A percentile compares a stretch with the other conserved stretches of the same genome.
Conservation (phyloP, 2,329 filamentous ascomycete genomes). For the Dryadomyces quercivorus region DNA sequence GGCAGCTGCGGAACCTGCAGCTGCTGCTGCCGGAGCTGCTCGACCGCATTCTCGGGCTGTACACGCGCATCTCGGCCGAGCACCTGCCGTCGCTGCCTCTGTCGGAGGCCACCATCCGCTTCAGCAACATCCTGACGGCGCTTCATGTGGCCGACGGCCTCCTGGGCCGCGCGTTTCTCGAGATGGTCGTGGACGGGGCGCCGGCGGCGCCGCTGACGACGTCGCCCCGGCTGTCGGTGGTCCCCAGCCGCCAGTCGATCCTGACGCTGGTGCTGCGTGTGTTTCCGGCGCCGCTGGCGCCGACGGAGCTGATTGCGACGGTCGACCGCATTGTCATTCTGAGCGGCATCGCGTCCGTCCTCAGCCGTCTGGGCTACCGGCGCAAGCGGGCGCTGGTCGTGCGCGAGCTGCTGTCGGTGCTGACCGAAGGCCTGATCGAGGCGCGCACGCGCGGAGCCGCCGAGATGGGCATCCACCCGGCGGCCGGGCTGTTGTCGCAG, state of each 20-base stretch:
- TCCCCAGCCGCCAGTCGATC: constrained; percentile 50
- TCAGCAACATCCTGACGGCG: constrained; percentile 56
- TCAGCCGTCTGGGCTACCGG: constrained; percentile 66
- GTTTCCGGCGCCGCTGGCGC: constrained; percentile 52
- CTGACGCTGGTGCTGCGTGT: constrained; percentile 54
- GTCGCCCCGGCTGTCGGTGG: constrained; percentile 42
- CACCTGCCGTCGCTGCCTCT: constrained; percentile 57
- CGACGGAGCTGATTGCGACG: constrained; percentile 55
- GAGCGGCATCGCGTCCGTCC: constrained; percentile 76
- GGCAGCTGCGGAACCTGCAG: constrained; percentile 41
- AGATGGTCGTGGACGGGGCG: constrained; percentile 53
- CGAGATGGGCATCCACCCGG: constrained; percentile 92
- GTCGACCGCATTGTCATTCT: constrained; percentile 69
- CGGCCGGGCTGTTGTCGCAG: constrained; percentile 70
- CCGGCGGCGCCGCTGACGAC: constrained; percentile 38
- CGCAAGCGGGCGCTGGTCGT: constrained; percentile 87
- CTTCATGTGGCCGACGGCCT: constrained; percentile 54
- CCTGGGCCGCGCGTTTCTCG: constrained; percentile 47
- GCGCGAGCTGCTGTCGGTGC: constrained; percentile 68
- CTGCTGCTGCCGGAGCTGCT: constrained; percentile 58
- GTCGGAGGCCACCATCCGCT: constrained; percentile 62
- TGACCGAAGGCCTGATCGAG: constrained; percentile 78
- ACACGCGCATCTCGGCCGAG: constrained; percentile 58
- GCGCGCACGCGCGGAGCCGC: constrained; percentile 86
- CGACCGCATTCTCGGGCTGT: constrained; percentile 62